phyloP scores from a whole-genome alignment of 2,329 filamentous ascomycete genomes.

The Aspergillus sp. region DNA sequence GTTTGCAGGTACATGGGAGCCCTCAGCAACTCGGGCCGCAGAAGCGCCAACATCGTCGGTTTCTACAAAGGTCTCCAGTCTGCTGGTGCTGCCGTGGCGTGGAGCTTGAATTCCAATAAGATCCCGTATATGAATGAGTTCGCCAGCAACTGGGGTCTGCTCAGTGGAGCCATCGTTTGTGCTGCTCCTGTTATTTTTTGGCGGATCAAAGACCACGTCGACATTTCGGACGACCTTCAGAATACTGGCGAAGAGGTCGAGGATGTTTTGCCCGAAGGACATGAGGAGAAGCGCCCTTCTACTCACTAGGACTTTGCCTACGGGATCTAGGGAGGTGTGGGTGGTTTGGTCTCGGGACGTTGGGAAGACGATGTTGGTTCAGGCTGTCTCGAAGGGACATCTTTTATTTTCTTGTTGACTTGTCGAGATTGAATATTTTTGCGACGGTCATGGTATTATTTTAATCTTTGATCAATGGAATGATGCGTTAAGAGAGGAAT shows the following conservation, averaged over 20 bases:
- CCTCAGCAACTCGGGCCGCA: constrained; percentile 81
- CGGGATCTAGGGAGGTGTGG: neutral
- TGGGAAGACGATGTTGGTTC: neutral
- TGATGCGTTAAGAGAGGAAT: no score
- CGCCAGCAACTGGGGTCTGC: constrained; percentile 62
- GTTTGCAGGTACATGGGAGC: constrained; percentile 69
- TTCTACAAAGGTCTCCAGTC: constrained; percentile 85
- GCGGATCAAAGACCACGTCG: constrained; percentile 66
- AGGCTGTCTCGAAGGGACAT: neutral
- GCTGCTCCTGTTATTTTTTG: constrained; percentile 66
- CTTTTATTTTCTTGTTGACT: neutral
- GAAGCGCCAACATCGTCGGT: constrained; percentile 78
- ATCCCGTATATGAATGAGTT: constrained; percentile 62
- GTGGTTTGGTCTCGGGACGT: neutral
- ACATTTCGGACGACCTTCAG: constrained; percentile 67
- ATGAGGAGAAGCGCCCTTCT: constrained; percentile 5
- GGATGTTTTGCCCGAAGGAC: constrained; percentile 46
- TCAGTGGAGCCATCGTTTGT: constrained; percentile 56
- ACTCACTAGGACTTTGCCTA: neutral
- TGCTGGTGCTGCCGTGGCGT: constrained; percentile 57
- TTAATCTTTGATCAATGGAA: no score
- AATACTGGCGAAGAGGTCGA: constrained; percentile 71
- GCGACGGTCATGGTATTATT: no score
- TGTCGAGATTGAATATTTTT: no score
- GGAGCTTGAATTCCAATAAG: constrained; percentile 51